Conservation (phyloP, 2,329 filamentous ascomycete genomes). For the Ilyonectria mors-panacis region DNA sequence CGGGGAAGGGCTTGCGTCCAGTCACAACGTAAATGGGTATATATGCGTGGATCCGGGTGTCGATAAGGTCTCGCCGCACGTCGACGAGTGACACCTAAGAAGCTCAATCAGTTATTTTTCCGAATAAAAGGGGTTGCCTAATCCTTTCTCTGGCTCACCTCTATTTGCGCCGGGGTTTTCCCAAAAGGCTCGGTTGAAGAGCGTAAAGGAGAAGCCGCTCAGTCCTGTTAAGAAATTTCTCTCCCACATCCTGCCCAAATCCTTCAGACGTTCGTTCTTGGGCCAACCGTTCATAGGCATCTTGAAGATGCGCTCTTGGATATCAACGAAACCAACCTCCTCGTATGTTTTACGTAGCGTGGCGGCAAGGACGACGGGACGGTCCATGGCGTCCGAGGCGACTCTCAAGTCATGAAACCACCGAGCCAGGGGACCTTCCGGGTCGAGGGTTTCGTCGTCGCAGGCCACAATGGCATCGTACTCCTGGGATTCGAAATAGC, state of each 20-base stretch:
- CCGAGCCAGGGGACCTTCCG: constrained; percentile 54
- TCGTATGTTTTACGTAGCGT: constrained; percentile 56
- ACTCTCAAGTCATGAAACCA: constrained; percentile 60
- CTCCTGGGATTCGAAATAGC: constrained; percentile 71
- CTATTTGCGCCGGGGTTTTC: constrained; percentile 62
- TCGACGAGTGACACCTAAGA: constrained; percentile 63
- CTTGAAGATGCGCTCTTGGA: constrained; percentile 67
- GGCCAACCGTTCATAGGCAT: constrained; percentile 70
- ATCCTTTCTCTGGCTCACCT: constrained; percentile 55
- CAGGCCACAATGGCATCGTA: constrained; percentile 55
- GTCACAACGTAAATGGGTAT: constrained; percentile 65
- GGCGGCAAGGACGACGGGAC: constrained; percentile 55
- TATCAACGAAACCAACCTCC: constrained; percentile 69
- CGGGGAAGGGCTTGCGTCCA: constrained; percentile 63
- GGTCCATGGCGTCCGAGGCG: constrained; percentile 55
- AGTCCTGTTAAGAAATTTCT: constrained; percentile 59
- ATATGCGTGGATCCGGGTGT: constrained; percentile 65
- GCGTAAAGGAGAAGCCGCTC: constrained; percentile 60
- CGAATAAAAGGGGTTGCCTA: background rate
- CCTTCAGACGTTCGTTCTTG: constrained; percentile 59
- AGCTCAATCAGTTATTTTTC: constrained; percentile 29
- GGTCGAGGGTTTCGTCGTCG: constrained; percentile 62
- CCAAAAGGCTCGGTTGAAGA: constrained; percentile 60
- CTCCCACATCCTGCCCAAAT: constrained; percentile 63
- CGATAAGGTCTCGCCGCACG: constrained; percentile 63